A percentile compares a stretch with the other conserved stretches of the same genome.
These are phyloP conservation scores for Sesbania bispinosa DNA, from an alignment of 306 rosid species.

Conservation along the genomic window DNA sequence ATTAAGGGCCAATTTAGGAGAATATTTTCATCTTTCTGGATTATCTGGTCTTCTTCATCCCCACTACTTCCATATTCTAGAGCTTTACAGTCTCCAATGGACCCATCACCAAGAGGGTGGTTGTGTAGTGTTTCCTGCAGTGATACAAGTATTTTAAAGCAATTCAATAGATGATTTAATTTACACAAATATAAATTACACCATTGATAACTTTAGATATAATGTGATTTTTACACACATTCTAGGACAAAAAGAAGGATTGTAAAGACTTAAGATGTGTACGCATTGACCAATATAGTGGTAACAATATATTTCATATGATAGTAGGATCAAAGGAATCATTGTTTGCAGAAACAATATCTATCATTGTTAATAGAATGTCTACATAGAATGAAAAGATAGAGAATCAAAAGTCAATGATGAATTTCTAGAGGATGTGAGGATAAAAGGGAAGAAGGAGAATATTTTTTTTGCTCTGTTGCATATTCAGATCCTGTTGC, in stretches of 20 bases:
- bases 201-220: too few species aligned
- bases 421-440: not conserved
- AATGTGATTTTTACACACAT: too few species aligned
- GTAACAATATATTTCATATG: not conserved
- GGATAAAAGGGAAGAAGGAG: too few species aligned
- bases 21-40: slow-evolving; percentile 40
- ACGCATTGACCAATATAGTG: not conserved
- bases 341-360: not conserved
- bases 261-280: not conserved
- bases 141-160: not conserved
- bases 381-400: not conserved
- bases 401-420: not conserved
- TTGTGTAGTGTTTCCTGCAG: slow-evolving; percentile 79
- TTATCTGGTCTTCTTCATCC: slow-evolving; percentile 7
- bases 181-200: too few species aligned
- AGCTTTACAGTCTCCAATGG: slow-evolving; percentile 32
- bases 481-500: too few species aligned
- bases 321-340: not conserved
- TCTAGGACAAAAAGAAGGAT: not conserved
- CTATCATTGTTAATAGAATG: not conserved
- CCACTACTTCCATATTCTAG: slow-evolving; percentile 40
- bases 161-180: too few species aligned
- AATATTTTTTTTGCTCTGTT: too few species aligned
- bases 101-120: slow-evolving; percentile 30
- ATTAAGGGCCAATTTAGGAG: slow-evolving; percentile 76